Percentiles rank a stretch among this genome's conserved stretches.
phyloP scores from a whole-genome alignment of 805 yeast species.

The Wickerhamomyces mucosus region DNA sequence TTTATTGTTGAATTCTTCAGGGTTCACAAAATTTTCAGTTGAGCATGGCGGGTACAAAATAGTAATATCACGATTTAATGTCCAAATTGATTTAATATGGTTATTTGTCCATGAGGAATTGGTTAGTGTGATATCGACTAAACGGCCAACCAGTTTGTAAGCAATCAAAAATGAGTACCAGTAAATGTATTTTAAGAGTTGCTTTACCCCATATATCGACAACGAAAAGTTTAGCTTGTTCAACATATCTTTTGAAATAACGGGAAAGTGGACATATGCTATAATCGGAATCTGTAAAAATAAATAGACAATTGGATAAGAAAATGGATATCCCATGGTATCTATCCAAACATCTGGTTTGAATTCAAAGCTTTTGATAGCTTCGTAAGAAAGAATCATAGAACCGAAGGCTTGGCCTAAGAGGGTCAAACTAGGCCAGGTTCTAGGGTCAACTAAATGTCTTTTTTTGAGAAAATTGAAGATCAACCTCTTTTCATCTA shows the following conservation, averaged over 20 bases:
- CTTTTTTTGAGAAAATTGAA: slow-evolving; percentile 51
- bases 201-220: slow-evolving; percentile 14
- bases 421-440: slow-evolving; percentile 76
- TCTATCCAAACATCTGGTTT: slow-evolving; percentile 88
- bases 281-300: slow-evolving; percentile 64
- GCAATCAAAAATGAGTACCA: slow-evolving; percentile 61
- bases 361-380: slow-evolving; percentile 41
- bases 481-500: slow-evolving; percentile 45
- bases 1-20: slow-evolving; percentile 4
- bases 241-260: slow-evolving; percentile 83
- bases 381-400: slow-evolving; percentile 55
- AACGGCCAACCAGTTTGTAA: slow-evolving; percentile 60
- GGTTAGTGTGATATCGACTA: slow-evolving; percentile 55
- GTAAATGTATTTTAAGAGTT: slow-evolving; percentile 43
- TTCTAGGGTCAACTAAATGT: slow-evolving; percentile 52
- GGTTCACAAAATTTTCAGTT: slow-evolving; percentile 39
- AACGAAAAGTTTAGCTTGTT: slow-evolving; percentile 35
- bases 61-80: slow-evolving; percentile 28
- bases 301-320: slow-evolving; percentile 55
- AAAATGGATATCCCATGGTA: slow-evolving; percentile 89
- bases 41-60: slow-evolving; percentile 89
- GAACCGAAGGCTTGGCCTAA: slow-evolving; percentile 87
- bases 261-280: slow-evolving; percentile 92
- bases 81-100: slow-evolving; percentile 66
- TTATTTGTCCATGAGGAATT: slow-evolving; percentile 90